These are phyloP conservation scores for Exophiala oligosperma DNA, from an alignment of 2,329 filamentous ascomycete genomes.

Conservation along the genomic window DNA sequence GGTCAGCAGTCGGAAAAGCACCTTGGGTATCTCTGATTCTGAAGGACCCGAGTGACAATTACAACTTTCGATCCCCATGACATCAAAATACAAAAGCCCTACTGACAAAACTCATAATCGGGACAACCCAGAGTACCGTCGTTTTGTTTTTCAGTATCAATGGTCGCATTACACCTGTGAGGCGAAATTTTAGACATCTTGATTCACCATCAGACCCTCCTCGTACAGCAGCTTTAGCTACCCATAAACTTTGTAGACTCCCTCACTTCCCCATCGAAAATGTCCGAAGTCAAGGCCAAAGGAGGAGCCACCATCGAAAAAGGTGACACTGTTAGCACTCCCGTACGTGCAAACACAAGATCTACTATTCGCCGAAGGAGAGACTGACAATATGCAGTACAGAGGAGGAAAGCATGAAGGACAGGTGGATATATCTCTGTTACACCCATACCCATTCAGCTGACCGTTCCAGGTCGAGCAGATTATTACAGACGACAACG, in stretches of 20 bases:
- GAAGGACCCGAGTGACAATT: no score
- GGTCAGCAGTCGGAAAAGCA: no score
- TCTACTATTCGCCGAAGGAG: neutral
- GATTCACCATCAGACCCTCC: no score
- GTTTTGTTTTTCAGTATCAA: no score
- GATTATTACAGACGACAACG: constrained; percentile 16
- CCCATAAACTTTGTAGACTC: no score
- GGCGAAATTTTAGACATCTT: no score
- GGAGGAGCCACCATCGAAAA: constrained; percentile 19
- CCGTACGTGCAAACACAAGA: constrained; percentile 4
- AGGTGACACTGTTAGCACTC: constrained; percentile 22
- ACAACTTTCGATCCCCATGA: neutral
- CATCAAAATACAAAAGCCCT: neutral
- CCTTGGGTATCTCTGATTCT: no score
- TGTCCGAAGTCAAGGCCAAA: constrained; percentile 25
- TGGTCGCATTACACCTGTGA: no score
- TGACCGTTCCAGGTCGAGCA: constrained; percentile 18
- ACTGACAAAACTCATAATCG: no score
- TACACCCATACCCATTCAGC: neutral
- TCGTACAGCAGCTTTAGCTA: no score
- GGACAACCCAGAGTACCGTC: no score
- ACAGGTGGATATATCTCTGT: constrained; percentile 6
- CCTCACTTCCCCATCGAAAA: neutral
- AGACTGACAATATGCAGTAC: constrained; percentile 3
- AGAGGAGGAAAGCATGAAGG: constrained; percentile 25